phyloP scores from a whole-genome alignment of 768 basidiomycete genomes.

The Brasilioporus rufonigricans region DNA sequence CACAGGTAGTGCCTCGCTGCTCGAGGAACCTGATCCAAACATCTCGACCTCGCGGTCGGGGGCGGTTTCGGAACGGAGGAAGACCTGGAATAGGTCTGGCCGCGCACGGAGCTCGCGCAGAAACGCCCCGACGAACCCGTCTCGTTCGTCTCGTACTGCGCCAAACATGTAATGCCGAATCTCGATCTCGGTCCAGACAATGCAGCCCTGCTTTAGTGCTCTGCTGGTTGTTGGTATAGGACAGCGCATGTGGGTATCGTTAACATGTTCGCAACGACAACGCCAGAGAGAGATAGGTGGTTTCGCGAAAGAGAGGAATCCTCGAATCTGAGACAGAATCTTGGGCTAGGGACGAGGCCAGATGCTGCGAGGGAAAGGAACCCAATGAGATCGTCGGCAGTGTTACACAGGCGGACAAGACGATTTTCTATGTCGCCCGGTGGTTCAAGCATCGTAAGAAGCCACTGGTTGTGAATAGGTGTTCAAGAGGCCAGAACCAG shows the following conservation, averaged over 20 bases:
- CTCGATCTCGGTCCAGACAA: constrained; percentile 5
- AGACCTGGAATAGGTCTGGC: constrained; percentile 32
- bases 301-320: constrained; percentile 11
- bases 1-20: constrained; percentile 6
- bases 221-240: constrained; percentile 4
- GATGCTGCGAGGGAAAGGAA: constrained; percentile 28
- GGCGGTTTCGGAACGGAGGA: constrained; percentile 27
- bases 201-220: neutral
- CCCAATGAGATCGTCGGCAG: constrained; percentile 29
- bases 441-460: constrained; percentile 6
- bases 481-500: too few species aligned
- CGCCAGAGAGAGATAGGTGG: constrained; percentile 22
- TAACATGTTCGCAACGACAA: constrained; percentile 21
- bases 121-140: constrained; percentile 27
- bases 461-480: neutral
- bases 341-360: constrained; percentile 16
- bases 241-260: neutral
- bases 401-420: constrained; percentile 31
- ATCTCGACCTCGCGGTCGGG: too few species aligned
- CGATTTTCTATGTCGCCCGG: constrained; percentile 28
- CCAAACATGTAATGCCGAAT: constrained; percentile 30
- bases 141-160: constrained; percentile 28
- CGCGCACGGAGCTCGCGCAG: constrained; percentile 28
- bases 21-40: constrained; percentile 24
- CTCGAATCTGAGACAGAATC: constrained; percentile 12